Percentiles rank a stretch among this genome's conserved stretches.
Evolutionary conservation across 805 yeast genomes (phyloP).

Genomic region (Candida takata): DNA sequence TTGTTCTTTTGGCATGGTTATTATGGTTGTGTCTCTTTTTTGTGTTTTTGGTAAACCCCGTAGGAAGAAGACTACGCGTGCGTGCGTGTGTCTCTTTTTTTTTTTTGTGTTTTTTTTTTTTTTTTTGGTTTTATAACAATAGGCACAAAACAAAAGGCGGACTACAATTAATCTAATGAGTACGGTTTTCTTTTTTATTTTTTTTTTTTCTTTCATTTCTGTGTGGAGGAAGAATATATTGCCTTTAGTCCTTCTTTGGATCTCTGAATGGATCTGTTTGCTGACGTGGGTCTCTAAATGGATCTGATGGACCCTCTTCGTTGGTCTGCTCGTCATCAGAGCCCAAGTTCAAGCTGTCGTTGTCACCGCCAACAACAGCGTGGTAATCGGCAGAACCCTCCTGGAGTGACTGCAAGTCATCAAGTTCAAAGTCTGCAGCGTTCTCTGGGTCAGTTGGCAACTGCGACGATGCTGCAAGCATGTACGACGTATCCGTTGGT

Average conservation of each 20-base stretch:
- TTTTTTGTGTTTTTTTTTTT: no score
- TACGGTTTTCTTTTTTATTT: no score
- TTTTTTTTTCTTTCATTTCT: no score
- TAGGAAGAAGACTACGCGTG: no score
- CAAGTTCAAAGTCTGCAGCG: slow-evolving; percentile 60
- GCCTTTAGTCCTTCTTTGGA: neutral
- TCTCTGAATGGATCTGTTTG: slow-evolving; percentile 1
- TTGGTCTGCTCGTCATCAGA: slow-evolving; percentile 13
- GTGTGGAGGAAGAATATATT: no score
- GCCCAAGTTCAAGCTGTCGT: slow-evolving; percentile 21
- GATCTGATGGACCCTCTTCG: neutral
- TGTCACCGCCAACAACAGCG: slow-evolving; percentile 20
- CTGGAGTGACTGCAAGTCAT: slow-evolving; percentile 41
- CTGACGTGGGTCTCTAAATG: slow-evolving; percentile 2
- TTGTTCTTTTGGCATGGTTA: no score
- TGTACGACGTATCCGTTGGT: slow-evolving; percentile 91
- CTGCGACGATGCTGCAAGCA: slow-evolving; percentile 92
- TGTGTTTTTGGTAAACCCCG: no score
- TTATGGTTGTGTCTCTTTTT: no score
- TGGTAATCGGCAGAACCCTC: slow-evolving; percentile 26
- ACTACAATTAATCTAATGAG: no score
- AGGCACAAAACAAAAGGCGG: no score
- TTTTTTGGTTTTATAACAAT: no score
- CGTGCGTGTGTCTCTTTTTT: no score
- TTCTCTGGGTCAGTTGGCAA: slow-evolving; percentile 74